Conservation (phyloP, 2,329 filamentous ascomycete species). For the Lasiodiplodia citricola region DNA sequence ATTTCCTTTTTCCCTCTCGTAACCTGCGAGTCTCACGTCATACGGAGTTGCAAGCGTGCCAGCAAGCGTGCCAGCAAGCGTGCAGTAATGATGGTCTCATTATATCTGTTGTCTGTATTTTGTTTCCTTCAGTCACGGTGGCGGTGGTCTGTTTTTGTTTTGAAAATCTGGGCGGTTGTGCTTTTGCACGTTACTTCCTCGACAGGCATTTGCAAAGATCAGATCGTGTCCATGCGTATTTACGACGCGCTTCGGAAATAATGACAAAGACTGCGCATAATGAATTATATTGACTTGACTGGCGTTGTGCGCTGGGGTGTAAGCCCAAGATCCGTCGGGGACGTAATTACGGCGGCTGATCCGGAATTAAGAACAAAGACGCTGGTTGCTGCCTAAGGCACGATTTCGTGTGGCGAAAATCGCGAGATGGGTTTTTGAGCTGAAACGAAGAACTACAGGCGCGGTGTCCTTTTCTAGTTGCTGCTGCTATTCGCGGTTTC, state of each 20-base stretch:
- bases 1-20: neutral
- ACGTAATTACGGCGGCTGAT: slow-evolving; percentile 2
- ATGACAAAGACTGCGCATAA: neutral
- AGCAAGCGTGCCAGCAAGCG: neutral
- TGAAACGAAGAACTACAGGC: too few relatives aligned
- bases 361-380: slow-evolving; percentile 12
- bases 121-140: neutral
- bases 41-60: too few relatives aligned
- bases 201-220: neutral
- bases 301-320: neutral
- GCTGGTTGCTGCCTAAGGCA: neutral
- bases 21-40: neutral
- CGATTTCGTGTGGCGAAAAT: neutral
- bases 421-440: neutral
- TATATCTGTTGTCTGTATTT: neutral
- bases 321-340: neutral
- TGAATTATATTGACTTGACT: neutral
- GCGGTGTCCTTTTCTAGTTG: too few relatives aligned
- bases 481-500: too few relatives aligned
- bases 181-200: neutral
- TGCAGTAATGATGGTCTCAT: slow-evolving; percentile 7
- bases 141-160: neutral
- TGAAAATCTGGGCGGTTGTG: neutral
- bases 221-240: neutral
- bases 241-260: neutral